Conservation (phyloP, 2,329 filamentous ascomycete species). For the Claviceps capensis region DNA sequence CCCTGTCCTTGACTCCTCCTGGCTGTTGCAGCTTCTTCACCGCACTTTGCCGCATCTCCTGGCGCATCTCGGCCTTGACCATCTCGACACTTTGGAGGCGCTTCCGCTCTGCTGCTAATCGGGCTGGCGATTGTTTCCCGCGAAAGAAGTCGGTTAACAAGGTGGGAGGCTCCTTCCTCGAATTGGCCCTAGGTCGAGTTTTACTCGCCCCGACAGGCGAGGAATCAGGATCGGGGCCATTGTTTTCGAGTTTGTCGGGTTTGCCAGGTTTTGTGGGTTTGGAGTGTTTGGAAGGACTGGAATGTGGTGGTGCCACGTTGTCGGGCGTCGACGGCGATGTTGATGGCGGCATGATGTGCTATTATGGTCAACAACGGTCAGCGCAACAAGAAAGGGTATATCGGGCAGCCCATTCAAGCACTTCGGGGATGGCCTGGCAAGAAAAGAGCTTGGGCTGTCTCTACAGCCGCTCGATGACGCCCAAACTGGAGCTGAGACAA, state of each 20-base stretch:
- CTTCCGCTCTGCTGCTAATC: constrained; percentile 35
- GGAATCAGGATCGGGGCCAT: constrained; percentile 21
- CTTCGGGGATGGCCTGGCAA: not conserved
- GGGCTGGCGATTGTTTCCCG: constrained; percentile 41
- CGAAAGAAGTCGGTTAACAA: constrained; percentile 44
- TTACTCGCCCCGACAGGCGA: constrained; percentile 24
- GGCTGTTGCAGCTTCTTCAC: constrained; percentile 47
- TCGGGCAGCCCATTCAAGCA: not conserved
- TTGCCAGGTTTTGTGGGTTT: constrained; percentile 2
- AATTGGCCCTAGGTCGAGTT: constrained; percentile 20
- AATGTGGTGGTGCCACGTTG: constrained; percentile 7
- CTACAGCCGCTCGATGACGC: not conserved
- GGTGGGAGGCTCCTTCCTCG: constrained; percentile 28
- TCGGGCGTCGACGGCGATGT: constrained; percentile 6
- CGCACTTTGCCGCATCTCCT: constrained; percentile 44
- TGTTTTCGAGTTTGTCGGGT: constrained; percentile 6
- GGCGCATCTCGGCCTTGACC: constrained; percentile 37
- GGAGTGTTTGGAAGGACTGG: constrained; percentile 5
- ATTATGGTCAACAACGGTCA: constrained; percentile 7
- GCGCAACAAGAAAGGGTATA: not conserved
- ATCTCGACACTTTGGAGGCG: constrained; percentile 46
- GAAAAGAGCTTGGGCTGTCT: not conserved
- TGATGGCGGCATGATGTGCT: constrained; percentile 12
- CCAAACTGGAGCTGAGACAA: constrained; percentile 1
- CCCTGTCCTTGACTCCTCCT: constrained; percentile 60